Evolutionary conservation across 352 stramenopile genomes (phyloP).

Genomic region (Phytophthora sansomeana): DNA sequence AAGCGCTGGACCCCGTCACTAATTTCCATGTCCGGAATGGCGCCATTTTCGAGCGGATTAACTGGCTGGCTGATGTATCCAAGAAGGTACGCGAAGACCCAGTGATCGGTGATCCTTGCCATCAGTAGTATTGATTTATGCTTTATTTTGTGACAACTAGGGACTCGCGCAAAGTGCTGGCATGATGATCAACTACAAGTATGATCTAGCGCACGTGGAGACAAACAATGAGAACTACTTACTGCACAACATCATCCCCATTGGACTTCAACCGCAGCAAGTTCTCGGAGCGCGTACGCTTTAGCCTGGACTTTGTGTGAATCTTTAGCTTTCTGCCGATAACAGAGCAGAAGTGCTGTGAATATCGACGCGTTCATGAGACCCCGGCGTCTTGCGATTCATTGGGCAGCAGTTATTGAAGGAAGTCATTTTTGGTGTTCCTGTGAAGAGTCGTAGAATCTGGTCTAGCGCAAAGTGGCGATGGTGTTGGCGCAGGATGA

Average conservation of each 20-base stretch:
- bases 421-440: constrained; percentile 24
- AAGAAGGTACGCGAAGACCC: constrained; percentile 67
- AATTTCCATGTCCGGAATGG: constrained; percentile 91
- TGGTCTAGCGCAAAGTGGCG: not conserved
- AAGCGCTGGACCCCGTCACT: constrained; percentile 81
- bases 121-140: not conserved
- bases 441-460: constrained; percentile 27
- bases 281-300: constrained; percentile 47
- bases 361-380: constrained; percentile 1
- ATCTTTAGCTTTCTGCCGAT: not conserved
- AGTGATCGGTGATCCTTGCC: not conserved
- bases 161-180: constrained; percentile 76
- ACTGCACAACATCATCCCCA: constrained; percentile 78
- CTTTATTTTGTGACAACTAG: constrained; percentile 31
- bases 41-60: constrained; percentile 87
- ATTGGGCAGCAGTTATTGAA: too few species aligned
- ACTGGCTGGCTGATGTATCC: constrained; percentile 82
- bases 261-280: constrained; percentile 70
- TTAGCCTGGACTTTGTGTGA: constrained; percentile 3
- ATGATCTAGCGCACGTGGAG: constrained; percentile 76
- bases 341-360: not conserved
- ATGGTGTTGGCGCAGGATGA: constrained; percentile 95
- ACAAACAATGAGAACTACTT: constrained; percentile 88
- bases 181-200: constrained; percentile 92
- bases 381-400: not conserved